Evolutionary conservation across 495 filamentous ascomycete genomes (phyloP), one percentile per base, ranked within the genome.

Genomic region (Cudoniella acicularis): DNA sequence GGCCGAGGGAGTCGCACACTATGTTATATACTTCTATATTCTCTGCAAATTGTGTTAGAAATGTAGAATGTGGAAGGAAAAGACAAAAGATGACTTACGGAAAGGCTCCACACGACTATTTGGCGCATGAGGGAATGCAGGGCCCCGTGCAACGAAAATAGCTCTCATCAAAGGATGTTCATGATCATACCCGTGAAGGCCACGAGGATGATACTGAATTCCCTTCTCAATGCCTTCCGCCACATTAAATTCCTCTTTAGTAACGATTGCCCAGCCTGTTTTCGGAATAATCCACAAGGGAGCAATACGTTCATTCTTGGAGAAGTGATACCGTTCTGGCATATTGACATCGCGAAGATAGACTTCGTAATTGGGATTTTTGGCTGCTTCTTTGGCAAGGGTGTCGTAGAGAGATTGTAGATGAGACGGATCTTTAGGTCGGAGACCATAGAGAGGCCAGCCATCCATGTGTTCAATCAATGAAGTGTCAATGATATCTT

Each of bases 21-120:
- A 98, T 89, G 63, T 96, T 95, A 68, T 98, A 98, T 1, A 99
- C 90, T 63, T 99, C 92, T 56, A 79, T 89, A 60, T 99, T 99
- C 82, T 94, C 67, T 67, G 21, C 47, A 1, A 43, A 1, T 30
- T 52, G 18, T 56, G 66, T 21, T 26, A 59, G n/a, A n/a, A n/a
- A 48, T 23, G 24, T 46, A 0, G 8, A 24, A 10, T 3, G 25
- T 51, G 13, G 3, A 20, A 36, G 41, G 3, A 18, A 26, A 47
- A 21, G 6, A 10, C 27, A 23, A 51, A 49, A 17, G 8, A 30
- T 4, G 26, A 83, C 90, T 82, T 78, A 94, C 90, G 91, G 71
- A 97, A 97, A n/a, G 73, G 70, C 16, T 90, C 86, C 13, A 96
- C 65, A 56, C 84, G 82, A 71, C 90, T 94, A 64, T 92, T 90